These are phyloP conservation scores for Cladosporium sphaerospermum DNA, from an alignment of 2,329 filamentous ascomycete species.

Conservation along the genomic window DNA sequence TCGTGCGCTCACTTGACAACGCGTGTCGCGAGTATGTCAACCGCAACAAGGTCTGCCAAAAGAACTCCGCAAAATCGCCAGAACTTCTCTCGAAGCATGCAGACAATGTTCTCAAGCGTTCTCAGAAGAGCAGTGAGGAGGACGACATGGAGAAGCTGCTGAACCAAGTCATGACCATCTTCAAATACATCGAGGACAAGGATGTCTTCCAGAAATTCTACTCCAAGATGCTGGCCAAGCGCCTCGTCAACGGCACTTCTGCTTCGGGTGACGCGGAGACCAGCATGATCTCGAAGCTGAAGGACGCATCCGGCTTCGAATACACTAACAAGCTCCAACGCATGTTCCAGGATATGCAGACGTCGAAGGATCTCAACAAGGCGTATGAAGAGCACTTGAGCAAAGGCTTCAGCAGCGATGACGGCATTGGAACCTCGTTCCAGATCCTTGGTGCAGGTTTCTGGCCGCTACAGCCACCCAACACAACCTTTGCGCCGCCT, in stretches of 20 bases:
- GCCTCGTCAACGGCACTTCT: slow-evolving; percentile 88
- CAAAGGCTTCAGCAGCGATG: slow-evolving; percentile 53
- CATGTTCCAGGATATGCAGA: slow-evolving; percentile 99
- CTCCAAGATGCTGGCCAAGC: slow-evolving; percentile 90
- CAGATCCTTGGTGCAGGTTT: slow-evolving; percentile 93
- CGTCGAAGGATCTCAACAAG: slow-evolving; percentile 91
- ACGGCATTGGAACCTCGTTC: slow-evolving; percentile 76
- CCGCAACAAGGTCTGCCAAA: slow-evolving; percentile 91
- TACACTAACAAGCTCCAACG: slow-evolving; percentile 99
- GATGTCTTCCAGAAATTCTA: slow-evolving; percentile 99
- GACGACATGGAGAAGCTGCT: slow-evolving; percentile 85
- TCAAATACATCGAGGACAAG: slow-evolving; percentile 99
- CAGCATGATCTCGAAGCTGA: slow-evolving; percentile 98
- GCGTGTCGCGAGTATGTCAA: slow-evolving; percentile 98
- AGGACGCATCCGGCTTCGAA: slow-evolving; percentile 96
- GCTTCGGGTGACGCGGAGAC: slow-evolving; percentile 96
- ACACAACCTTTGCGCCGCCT: slow-evolving; percentile 82
- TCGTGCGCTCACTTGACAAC: slow-evolving; percentile 91
- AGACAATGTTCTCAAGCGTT: slow-evolving; percentile 87
- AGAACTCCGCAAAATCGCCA: slow-evolving; percentile 86
- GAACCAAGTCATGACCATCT: slow-evolving; percentile 95
- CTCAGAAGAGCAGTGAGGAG: slow-evolving; percentile 86
- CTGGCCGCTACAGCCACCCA: slow-evolving; percentile 86
- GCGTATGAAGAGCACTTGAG: slow-evolving; percentile 76
- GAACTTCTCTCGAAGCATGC: slow-evolving; percentile 94